Conservation (phyloP, 164 flowering plant genomes). For the Platanus orientalis region DNA sequence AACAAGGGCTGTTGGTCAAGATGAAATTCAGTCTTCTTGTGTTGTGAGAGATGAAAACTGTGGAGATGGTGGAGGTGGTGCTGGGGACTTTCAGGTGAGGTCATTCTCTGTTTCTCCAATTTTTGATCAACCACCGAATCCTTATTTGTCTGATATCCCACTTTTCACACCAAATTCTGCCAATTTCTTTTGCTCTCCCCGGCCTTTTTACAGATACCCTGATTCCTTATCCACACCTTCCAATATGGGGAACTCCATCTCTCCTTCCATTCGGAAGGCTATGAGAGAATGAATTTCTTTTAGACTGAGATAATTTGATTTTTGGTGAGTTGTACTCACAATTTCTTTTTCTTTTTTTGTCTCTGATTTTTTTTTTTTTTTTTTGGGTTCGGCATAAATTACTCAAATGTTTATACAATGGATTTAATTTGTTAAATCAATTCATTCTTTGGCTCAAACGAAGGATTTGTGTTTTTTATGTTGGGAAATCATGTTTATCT, state of each 20-base stretch:
- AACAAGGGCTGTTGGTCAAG: not conserved
- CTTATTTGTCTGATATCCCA: slow-evolving; percentile 30
- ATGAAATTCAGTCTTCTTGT: slow-evolving; percentile 22
- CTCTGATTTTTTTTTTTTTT: not conserved
- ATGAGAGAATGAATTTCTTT: slow-evolving; percentile 26
- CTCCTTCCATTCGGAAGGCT: slow-evolving; percentile 27
- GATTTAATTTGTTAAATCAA: no score
- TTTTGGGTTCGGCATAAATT: not conserved
- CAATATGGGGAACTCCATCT: slow-evolving; percentile 15
- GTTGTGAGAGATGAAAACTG: slow-evolving; percentile 26
- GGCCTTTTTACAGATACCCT: slow-evolving; percentile 23
- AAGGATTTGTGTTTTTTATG: no score
- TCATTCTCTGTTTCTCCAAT: slow-evolving; percentile 17
- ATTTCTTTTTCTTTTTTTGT: not conserved
- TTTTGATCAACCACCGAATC: slow-evolving; percentile 4
- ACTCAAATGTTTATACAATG: not conserved
- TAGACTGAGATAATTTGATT: not conserved
- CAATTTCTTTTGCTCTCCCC: slow-evolving; percentile 30
- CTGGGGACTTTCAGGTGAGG: slow-evolving; percentile 6
- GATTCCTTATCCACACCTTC: slow-evolving; percentile 22
- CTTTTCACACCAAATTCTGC: slow-evolving; percentile 35
- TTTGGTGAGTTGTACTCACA: not conserved
- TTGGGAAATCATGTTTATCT: no score
- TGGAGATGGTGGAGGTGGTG: slow-evolving; percentile 11
- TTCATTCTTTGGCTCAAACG: no score